A percentile compares a stretch with the other conserved stretches of the same genome.
Evolutionary conservation across 371 early-diverging fungal genomes (phyloP).

Genomic region (Polyrhizophydium stewartii): DNA sequence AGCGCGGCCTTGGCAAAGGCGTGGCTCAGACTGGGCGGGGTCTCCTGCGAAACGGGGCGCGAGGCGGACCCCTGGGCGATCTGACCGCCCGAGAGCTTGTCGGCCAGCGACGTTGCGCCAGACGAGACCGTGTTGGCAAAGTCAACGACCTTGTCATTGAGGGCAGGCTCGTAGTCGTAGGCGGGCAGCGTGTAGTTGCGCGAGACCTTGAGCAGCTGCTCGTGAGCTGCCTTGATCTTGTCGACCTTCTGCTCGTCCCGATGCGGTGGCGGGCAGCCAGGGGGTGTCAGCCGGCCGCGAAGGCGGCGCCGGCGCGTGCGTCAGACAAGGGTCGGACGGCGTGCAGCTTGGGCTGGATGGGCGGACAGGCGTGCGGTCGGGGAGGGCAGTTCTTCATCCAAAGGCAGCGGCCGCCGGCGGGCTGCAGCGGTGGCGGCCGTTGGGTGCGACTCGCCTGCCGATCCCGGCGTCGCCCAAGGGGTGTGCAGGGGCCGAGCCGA

Average conservation of each 20-base stretch:
- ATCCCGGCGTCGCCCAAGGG: too few relatives aligned
- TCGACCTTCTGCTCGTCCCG: slow-evolving; percentile 41
- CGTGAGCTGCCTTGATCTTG: slow-evolving; percentile 49
- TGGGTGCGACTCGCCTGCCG: too few relatives aligned
- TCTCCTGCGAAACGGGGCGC: slow-evolving; percentile 5
- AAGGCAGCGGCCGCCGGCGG: too few relatives aligned
- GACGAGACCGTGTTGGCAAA: slow-evolving; percentile 59
- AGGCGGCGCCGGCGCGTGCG: too few relatives aligned
- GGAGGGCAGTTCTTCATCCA: too few relatives aligned
- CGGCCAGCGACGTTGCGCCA: slow-evolving; percentile 59
- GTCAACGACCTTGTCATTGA: slow-evolving; percentile 66
- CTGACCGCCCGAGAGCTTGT: slow-evolving; percentile 13
- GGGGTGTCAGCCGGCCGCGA: too few relatives aligned
- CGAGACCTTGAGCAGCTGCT: slow-evolving; percentile 65
- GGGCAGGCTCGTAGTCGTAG: slow-evolving; percentile 74
- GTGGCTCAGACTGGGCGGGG: slow-evolving; percentile 55
- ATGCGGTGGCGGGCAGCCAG: too few relatives aligned
- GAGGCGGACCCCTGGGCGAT: slow-evolving; percentile 8
- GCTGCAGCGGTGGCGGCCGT: too few relatives aligned
- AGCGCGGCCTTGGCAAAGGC: slow-evolving; percentile 69
- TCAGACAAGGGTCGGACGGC: too few relatives aligned
- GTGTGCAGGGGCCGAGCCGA: too few relatives aligned
- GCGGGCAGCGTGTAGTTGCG: slow-evolving; percentile 66
- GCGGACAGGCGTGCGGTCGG: background rate
- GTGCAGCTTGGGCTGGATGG: background rate